A percentile compares a stretch with the other conserved stretches of the same genome.
Conservation (phyloP, 176 grass and related monocot species). For the Hyparrhenia diplandra region DNA sequence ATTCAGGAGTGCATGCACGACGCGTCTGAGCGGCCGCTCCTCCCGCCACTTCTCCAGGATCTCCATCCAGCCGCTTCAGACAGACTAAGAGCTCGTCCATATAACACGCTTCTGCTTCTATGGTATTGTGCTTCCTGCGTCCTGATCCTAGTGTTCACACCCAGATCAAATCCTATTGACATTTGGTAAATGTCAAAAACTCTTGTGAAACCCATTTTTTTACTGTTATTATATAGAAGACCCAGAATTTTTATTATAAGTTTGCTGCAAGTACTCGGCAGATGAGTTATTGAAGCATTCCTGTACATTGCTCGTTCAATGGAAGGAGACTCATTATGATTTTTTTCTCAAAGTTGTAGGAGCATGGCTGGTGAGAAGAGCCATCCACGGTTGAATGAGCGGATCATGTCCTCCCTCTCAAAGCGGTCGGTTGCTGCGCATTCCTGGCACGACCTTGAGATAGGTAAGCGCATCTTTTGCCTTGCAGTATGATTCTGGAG, state of each 20-base stretch:
- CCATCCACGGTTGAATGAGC: slow-evolving; percentile 53
- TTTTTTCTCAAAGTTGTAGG: not conserved
- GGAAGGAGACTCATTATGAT: not conserved
- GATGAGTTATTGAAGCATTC: not conserved
- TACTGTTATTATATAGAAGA: not conserved
- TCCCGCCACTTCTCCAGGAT: slow-evolving; percentile 38
- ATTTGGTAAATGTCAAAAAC: not conserved
- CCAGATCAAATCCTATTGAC: not conserved
- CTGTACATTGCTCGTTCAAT: not conserved
- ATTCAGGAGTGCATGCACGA: slow-evolving; percentile 15
- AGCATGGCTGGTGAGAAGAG: slow-evolving; percentile 25
- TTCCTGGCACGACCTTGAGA: slow-evolving; percentile 93
- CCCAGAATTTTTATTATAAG: not conserved
- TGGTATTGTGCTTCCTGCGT: not conserved
- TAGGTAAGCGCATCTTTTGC: slow-evolving; percentile 36
- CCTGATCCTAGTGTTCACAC: not conserved
- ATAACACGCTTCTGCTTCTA: not conserved
- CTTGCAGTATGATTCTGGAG: not conserved
- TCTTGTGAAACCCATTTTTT: not conserved
- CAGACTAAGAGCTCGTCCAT: not conserved
- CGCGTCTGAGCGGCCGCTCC: slow-evolving; percentile 10
- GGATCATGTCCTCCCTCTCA: slow-evolving; percentile 71
- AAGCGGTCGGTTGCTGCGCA: slow-evolving; percentile 74
- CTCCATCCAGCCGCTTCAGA: not conserved
- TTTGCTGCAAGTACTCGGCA: not conserved